A percentile compares a stretch with the other conserved stretches of the same genome.
Conservation (phyloP, 1,139 yeast species). For the Geotrichum cucujoidarum region DNA sequence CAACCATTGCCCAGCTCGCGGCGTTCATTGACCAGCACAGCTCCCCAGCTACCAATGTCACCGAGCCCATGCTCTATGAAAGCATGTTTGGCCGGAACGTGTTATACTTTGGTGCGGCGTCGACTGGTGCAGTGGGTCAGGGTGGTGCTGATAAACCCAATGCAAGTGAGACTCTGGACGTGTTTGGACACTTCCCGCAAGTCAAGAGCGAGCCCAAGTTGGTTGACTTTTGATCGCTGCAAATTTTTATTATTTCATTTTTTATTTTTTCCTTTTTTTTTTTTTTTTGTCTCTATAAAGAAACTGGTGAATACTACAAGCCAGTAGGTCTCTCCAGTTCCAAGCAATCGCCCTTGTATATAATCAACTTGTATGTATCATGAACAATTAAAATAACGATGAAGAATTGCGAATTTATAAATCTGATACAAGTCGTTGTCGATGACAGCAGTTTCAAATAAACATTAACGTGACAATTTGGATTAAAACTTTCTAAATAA, state of each 20-base stretch:
- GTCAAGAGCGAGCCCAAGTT: not conserved
- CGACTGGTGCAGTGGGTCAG: not conserved
- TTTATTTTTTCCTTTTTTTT: not conserved
- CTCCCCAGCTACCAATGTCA: slow-evolving; percentile 9
- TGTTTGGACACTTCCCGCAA: not conserved
- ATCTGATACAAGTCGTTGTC: too few relatives aligned
- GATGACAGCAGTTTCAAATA: too few relatives aligned
- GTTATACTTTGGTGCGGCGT: too few relatives aligned
- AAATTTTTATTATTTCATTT: not conserved
- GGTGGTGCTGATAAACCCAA: not conserved
- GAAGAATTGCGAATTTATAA: too few relatives aligned
- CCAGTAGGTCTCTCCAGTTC: too few relatives aligned
- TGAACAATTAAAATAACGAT: too few relatives aligned
- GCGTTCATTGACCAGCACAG: slow-evolving; percentile 20
- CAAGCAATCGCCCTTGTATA: too few relatives aligned
- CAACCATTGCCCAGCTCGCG: slow-evolving; percentile 30
- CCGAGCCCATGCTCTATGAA: slow-evolving; percentile 18
- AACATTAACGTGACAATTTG: too few relatives aligned
- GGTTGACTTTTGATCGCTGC: not conserved
- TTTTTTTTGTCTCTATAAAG: not conserved
- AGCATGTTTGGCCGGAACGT: slow-evolving; percentile 13
- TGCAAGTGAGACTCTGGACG: not conserved
- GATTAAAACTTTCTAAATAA: too few relatives aligned
- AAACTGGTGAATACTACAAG: too few relatives aligned
- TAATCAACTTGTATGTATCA: too few relatives aligned